A percentile compares a stretch with the other conserved stretches of the same genome.
Evolutionary conservation across 2,329 filamentous ascomycete species (phyloP).

Genomic region (Monilinia polystroma): DNA sequence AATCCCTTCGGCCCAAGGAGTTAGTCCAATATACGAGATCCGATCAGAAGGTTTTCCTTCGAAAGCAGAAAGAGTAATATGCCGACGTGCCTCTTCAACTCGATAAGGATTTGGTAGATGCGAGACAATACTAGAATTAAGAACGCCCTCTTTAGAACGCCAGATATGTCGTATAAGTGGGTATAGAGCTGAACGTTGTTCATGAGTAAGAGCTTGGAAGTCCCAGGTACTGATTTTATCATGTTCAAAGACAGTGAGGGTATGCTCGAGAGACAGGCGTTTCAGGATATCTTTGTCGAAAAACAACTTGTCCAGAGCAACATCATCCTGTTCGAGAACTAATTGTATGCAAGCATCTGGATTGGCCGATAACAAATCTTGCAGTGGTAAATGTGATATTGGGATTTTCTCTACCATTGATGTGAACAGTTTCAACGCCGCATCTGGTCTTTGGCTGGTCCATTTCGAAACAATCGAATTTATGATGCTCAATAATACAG

Average conservation of each 20-base stretch:
- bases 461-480: background rate
- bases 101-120: background rate
- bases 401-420: background rate
- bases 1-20: background rate
- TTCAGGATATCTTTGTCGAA: background rate
- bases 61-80: background rate
- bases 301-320: background rate
- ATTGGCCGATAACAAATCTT: too few species aligned
- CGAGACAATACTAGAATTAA: background rate
- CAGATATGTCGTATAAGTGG: background rate
- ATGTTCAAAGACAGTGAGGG: background rate
- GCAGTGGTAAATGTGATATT: background rate
- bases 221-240: background rate
- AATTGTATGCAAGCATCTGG: background rate
- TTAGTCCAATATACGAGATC: background rate
- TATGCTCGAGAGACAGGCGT: background rate
- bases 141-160: background rate
- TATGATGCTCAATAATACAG: background rate
- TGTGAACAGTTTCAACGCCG: background rate
- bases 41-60: background rate
- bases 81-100: background rate
- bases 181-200: background rate
- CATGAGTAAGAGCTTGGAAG: background rate
- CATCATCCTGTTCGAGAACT: background rate
- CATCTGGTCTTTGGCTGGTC: background rate